These are phyloP conservation scores for Heliocybe sulcata DNA, from an alignment of 1,284 basidiomycete species.

Conservation along the genomic window DNA sequence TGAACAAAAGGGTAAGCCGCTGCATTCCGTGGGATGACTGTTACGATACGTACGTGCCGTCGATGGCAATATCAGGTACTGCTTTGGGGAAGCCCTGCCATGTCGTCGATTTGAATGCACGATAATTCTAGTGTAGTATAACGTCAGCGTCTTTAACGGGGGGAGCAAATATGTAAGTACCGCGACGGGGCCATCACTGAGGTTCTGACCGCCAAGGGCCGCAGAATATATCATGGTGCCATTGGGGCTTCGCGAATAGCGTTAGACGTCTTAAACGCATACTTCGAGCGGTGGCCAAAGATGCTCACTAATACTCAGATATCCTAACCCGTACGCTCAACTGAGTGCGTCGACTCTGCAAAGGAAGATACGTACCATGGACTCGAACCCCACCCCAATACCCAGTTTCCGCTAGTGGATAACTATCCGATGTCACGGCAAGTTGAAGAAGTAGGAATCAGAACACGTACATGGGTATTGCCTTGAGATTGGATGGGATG, in stretches of 20 bases:
- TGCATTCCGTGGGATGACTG: too few species aligned
- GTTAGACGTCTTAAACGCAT: not conserved
- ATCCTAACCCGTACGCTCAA: not conserved
- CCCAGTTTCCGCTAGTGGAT: not conserved
- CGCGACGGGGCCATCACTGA: not conserved
- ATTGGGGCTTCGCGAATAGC: not conserved
- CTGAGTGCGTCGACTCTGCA: not conserved
- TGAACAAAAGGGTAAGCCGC: not conserved
- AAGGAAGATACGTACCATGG: not conserved
- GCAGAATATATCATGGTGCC: conserved; percentile 1
- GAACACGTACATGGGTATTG: not conserved
- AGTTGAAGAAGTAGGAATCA: too few species aligned
- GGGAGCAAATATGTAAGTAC: not conserved
- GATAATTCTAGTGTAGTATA: not conserved
- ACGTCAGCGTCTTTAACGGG: not conserved
- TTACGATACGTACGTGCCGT: not conserved
- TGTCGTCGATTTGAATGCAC: conserved; percentile 1
- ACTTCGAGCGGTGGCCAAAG: not conserved
- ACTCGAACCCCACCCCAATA: conserved; percentile 1
- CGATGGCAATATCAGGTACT: not conserved
- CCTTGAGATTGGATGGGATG: conserved; percentile 2
- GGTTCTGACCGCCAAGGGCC: not conserved
- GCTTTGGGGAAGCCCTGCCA: not conserved
- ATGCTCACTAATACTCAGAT: not conserved
- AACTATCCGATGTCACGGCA: not conserved